Conservation (phyloP, 441 rosid genomes). For the Populus hybrid region DNA sequence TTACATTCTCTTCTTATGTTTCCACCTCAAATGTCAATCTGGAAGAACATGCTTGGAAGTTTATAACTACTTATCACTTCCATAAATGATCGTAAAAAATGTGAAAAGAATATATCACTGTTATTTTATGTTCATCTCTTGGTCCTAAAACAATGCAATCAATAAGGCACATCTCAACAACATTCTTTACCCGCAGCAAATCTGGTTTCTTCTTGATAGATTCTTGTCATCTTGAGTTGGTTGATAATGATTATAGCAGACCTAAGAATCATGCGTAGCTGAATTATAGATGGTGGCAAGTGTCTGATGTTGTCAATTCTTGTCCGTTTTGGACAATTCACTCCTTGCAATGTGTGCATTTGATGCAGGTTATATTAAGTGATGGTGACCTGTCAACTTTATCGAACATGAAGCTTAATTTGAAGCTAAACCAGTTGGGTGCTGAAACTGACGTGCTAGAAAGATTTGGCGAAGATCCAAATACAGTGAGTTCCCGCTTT, state of each 20-base stretch:
- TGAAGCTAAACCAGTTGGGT: conserved; percentile 50
- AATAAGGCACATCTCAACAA: background rate
- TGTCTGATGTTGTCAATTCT: background rate
- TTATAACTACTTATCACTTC: background rate
- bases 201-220: background rate
- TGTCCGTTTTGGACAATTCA: background rate
- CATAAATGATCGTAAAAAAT: background rate
- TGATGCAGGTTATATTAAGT: conserved; percentile 61
- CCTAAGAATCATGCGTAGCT: background rate
- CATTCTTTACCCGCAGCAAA: background rate
- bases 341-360: background rate
- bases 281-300: background rate
- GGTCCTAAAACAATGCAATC: background rate
- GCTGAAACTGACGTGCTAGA: conserved; percentile 23
- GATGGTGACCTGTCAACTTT: conserved; percentile 78
- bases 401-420: conserved; percentile 62
- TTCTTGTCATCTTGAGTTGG: background rate
- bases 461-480: conserved; percentile 26
- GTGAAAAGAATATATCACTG: background rate
- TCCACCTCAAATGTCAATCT: background rate
- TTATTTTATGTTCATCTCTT: background rate
- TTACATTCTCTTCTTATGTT: conserved; percentile 2
- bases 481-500: conserved; percentile 38
- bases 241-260: background rate
- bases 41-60: background rate